Percentiles rank a stretch among this genome's conserved stretches.
Evolutionary conservation across 345 rosid species (phyloP).

Genomic region (Acer campestre): DNA sequence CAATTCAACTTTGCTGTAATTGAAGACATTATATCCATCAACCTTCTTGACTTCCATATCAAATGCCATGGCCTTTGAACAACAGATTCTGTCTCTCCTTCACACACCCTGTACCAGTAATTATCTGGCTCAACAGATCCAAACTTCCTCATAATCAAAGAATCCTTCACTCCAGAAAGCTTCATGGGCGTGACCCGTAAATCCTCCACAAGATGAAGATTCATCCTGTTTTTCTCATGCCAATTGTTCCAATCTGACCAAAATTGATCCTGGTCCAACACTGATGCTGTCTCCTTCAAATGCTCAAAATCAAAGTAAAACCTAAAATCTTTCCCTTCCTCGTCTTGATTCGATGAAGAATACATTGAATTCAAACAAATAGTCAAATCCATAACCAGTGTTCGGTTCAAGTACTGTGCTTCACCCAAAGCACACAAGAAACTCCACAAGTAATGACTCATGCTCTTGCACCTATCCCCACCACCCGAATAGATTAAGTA

Average conservation of each 20-base stretch:
- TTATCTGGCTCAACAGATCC: slow-evolving; percentile 90
- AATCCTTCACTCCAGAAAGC: slow-evolving; percentile 62
- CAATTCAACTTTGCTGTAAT: slow-evolving; percentile 77
- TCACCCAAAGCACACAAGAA: slow-evolving; percentile 95
- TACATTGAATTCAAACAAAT: slow-evolving; percentile 78
- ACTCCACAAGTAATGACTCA: slow-evolving; percentile 97
- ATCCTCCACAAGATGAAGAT: slow-evolving; percentile 71
- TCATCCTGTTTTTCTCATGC: slow-evolving; percentile 58
- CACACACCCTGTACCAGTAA: slow-evolving; percentile 96
- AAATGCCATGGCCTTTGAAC: slow-evolving; percentile 88
- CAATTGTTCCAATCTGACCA: slow-evolving; percentile 85
- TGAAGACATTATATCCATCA: slow-evolving; percentile 82
- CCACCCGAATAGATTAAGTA: slow-evolving; percentile 80
- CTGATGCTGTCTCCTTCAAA: slow-evolving; percentile 82
- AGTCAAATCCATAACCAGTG: slow-evolving; percentile 86
- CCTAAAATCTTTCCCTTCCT: slow-evolving; percentile 95
- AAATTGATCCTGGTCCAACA: slow-evolving; percentile 83
- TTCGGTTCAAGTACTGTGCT: slow-evolving; percentile 88
- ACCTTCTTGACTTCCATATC: slow-evolving; percentile 86
- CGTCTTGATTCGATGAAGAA: slow-evolving; percentile 68
- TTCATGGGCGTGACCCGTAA: slow-evolving; percentile 71
- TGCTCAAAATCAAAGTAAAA: slow-evolving; percentile 96
- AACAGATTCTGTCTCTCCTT: slow-evolving; percentile 81
- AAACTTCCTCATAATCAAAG: slow-evolving; percentile 91
- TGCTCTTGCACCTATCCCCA: slow-evolving; percentile 91